phyloP scores from a whole-genome alignment of 495 filamentous ascomycete genomes.

The Jackrogersella multiformis region DNA sequence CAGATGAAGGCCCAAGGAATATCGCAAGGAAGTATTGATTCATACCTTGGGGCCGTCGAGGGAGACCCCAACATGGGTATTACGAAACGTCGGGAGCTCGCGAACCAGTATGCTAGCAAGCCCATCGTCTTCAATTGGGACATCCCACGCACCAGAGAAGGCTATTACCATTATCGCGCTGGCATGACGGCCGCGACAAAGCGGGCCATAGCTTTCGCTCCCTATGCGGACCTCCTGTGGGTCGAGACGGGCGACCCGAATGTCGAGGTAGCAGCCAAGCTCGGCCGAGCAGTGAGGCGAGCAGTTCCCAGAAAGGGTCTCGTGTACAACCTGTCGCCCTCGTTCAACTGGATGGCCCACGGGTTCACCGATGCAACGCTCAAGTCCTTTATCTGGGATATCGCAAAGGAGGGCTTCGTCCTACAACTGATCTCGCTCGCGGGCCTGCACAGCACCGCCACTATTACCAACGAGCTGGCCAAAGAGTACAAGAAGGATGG shows the following conservation, averaged over 20 bases:
- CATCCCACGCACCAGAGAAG: conserved; percentile 90
- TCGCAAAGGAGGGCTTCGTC: conserved; percentile 92
- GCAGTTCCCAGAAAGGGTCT: conserved; percentile 80
- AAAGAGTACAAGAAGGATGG: conserved; percentile 85
- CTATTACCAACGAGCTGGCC: conserved; percentile 85
- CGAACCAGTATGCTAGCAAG: conserved; percentile 65
- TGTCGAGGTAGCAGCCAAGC: conserved; percentile 75
- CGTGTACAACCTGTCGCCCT: conserved; percentile 95
- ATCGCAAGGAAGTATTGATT: conserved; percentile 65
- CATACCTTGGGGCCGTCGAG: conserved; percentile 69
- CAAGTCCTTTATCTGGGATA: conserved; percentile 93
- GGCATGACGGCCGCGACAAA: conserved; percentile 91
- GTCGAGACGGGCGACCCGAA: conserved; percentile 92
- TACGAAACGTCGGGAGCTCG: conserved; percentile 75
- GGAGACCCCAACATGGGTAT: conserved; percentile 76
- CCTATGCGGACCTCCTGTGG: conserved; percentile 96
- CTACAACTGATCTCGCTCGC: conserved; percentile 93
- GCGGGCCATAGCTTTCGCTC: conserved; percentile 87
- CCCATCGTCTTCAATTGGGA: conserved; percentile 89
- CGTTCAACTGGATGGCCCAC: conserved; percentile 98
- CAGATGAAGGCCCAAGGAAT: conserved; percentile 74
- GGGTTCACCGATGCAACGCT: conserved; percentile 83
- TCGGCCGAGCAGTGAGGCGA: conserved; percentile 76
- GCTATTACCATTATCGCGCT: conserved; percentile 93
- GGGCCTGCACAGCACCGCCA: conserved; percentile 87